Evolutionary conservation across 257 asterid species (phyloP), one percentile per base, ranked within the genome.

Genomic region (Solanum neorickii): DNA sequence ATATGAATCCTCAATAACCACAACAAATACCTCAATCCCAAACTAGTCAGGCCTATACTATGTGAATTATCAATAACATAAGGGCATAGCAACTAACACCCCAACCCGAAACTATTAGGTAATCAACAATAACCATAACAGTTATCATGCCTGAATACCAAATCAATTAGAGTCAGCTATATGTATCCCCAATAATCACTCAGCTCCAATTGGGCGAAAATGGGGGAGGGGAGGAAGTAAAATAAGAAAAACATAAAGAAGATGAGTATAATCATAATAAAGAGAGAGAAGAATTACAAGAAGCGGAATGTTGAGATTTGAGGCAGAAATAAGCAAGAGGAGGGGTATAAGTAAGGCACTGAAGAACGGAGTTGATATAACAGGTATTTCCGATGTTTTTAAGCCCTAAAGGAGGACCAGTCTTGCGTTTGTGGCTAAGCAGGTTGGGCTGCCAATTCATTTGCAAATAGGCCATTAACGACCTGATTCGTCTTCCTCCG

Each of bases 321-420:
- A 97, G 97, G 92, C 99, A 97, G 90, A 96, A 93, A 92, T 92
- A 88, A 70, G 99, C 99, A 86, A 97, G 98, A 4, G 99, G 96
- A 89, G 99, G 99, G 44, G 99, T 97, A 86, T 93, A 95, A 68
- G 99, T 97, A 89, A 97, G 99, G 90, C 99, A 97, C 95, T 97
- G 99, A 31, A 97, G 98, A 15, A 97, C 99, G 87, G 99, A 97
- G 91, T 97, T 97, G 90, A 97, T 95, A 89, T 97, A 97, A 92
- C 99, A 97, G 80, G 96, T 91, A 88, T 97, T 97, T 92, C 99
- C 99, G 82, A 97, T 93, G 93, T 97, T 97, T 85, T 91, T 92
- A 83, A 97, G 96, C 94, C 99, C 99, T 93, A 97, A 82, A 33
- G 99, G 99, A 52, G 99, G 93, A 89, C 96, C 97, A 86, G 92